Percentiles rank a stretch among this genome's conserved stretches.
phyloP scores from a whole-genome alignment of 2,329 filamentous ascomycete species.

The Cladosporium sp. region DNA sequence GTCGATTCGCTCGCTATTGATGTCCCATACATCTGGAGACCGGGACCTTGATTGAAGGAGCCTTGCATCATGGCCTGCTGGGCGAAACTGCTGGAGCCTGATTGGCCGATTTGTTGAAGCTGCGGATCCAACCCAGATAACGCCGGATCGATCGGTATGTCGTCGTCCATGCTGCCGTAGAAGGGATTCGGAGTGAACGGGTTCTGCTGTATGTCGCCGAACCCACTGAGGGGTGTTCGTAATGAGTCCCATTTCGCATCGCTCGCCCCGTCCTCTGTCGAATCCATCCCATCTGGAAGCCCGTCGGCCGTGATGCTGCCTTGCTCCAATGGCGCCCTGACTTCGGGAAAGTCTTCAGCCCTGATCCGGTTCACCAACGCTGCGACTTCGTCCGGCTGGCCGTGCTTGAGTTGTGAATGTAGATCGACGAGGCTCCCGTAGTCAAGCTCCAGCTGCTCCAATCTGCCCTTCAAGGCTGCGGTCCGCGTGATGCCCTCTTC shows the following conservation, averaged over 20 bases:
- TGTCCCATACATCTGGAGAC: neutral
- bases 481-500: constrained; percentile 10
- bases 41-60: neutral
- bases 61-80: neutral
- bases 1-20: neutral
- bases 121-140: neutral
- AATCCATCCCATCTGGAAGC: neutral
- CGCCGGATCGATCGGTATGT: constrained; percentile 8
- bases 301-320: constrained; percentile 5
- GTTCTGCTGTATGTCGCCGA: neutral
- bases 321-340: constrained; percentile 1
- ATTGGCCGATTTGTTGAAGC: neutral
- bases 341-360: constrained; percentile 3
- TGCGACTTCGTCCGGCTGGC: constrained; percentile 6
- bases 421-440: constrained; percentile 8
- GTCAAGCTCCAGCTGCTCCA: constrained; percentile 11
- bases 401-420: constrained; percentile 8
- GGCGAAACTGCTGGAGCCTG: neutral
- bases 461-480: constrained; percentile 5
- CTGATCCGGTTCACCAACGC: constrained; percentile 9
- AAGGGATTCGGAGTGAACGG: neutral
- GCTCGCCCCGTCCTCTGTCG: constrained; percentile 2
- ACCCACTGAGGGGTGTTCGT: neutral
- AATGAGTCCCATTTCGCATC: constrained; percentile 5
- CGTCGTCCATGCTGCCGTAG: neutral